phyloP scores from a whole-genome alignment of 2,329 filamentous ascomycete species.

The Emmonsiellopsis sp. region DNA sequence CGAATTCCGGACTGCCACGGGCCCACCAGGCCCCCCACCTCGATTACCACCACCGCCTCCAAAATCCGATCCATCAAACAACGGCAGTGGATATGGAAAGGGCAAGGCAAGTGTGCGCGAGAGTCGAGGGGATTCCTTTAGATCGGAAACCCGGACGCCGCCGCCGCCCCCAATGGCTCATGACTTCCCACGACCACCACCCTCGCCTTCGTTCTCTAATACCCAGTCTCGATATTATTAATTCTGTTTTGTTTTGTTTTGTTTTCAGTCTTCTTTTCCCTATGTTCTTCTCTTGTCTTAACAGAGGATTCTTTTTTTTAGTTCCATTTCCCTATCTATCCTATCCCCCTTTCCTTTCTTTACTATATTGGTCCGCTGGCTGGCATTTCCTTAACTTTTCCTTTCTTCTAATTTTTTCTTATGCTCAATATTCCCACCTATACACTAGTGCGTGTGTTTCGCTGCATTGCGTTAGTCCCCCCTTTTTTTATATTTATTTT shows the following conservation, averaged over 20 bases:
- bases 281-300: slow-evolving; percentile 1
- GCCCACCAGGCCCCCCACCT: slow-evolving; percentile 8
- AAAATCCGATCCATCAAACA: slow-evolving; percentile 4
- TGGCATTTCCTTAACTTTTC: background rate
- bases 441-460: no score
- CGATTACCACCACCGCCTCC: slow-evolving; percentile 9
- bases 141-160: slow-evolving; percentile 1
- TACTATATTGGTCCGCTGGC: background rate
- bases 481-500: no score
- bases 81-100: slow-evolving; percentile 3
- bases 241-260: background rate
- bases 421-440: no score
- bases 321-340: background rate
- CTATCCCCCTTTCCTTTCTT: background rate
- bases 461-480: no score
- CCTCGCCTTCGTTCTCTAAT: background rate
- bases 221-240: background rate
- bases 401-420: no score
- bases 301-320: slow-evolving; percentile 1
- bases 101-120: background rate
- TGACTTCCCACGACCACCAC: slow-evolving; percentile 2
- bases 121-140: background rate
- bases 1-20: slow-evolving; percentile 8
- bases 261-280: background rate
- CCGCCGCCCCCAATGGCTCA: slow-evolving; percentile 1